A percentile compares a stretch with the other conserved stretches of the same genome.
Conservation (phyloP, 148 eudicot genomes). For the Fallopia convolvulus region DNA sequence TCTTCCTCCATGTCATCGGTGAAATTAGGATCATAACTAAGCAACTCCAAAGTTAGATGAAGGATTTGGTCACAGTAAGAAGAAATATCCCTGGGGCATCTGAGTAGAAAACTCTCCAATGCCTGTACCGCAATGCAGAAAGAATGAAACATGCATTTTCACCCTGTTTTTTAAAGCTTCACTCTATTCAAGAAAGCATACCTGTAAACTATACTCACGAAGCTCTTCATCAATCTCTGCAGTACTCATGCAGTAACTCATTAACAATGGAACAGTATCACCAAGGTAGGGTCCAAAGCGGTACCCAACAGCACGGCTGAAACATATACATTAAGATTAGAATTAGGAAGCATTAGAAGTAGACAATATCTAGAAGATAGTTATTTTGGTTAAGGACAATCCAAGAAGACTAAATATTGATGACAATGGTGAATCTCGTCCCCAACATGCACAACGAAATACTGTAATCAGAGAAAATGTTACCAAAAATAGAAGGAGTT, state of each 20-base stretch:
- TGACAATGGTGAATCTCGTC: neutral
- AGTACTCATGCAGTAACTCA: slow-evolving; percentile 73
- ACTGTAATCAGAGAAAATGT: neutral
- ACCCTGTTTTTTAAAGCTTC: neutral
- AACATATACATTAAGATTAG: neutral
- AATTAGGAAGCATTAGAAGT: neutral
- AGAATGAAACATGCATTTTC: neutral
- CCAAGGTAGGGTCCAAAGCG: slow-evolving; percentile 95
- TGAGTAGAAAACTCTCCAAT: slow-evolving; percentile 80
- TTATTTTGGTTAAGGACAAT: neutral
- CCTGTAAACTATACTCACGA: slow-evolving; percentile 69
- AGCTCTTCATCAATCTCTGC: slow-evolving; percentile 99
- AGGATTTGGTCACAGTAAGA: slow-evolving; percentile 67
- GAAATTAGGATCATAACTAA: slow-evolving; percentile 97
- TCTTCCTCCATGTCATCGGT: slow-evolving; percentile 99
- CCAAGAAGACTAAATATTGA: neutral
- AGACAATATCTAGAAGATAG: neutral
- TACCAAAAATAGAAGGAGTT: neutral
- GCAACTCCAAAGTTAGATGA: slow-evolving; percentile 76
- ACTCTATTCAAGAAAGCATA: neutral
- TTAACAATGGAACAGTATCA: slow-evolving; percentile 78
- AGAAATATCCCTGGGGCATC: slow-evolving; percentile 90
- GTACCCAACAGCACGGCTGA: slow-evolving; percentile 91
- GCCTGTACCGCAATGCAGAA: slow-evolving; percentile 61
- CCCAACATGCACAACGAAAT: neutral